Evolutionary conservation across 2,329 filamentous ascomycete species (phyloP).

Genomic region (Scedosporium aurantiacum): DNA sequence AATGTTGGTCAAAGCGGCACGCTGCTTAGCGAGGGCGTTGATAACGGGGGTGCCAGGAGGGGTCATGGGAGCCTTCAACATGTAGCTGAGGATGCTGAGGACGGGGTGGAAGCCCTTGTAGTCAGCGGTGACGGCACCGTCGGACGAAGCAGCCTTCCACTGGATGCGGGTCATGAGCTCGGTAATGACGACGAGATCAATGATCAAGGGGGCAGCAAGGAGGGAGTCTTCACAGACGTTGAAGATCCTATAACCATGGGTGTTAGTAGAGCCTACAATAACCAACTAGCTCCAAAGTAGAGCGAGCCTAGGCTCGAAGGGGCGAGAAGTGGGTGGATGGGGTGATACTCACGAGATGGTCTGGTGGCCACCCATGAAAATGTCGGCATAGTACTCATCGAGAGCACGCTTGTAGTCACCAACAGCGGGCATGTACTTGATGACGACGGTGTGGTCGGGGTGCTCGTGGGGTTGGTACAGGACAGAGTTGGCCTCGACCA

Average conservation of each 20-base stretch:
- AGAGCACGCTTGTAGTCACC: constrained; percentile 98
- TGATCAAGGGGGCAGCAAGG: constrained; percentile 89
- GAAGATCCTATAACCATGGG: constrained; percentile 58
- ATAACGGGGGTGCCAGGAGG: constrained; percentile 91
- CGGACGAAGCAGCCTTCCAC: constrained; percentile 59
- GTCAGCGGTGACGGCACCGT: constrained; percentile 44
- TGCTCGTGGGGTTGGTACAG: constrained; percentile 89
- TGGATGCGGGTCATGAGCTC: constrained; percentile 98
- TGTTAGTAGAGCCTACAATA: background rate
- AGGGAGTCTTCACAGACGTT: constrained; percentile 99
- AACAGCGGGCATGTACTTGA: constrained; percentile 99
- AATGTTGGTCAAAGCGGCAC: constrained; percentile 89
- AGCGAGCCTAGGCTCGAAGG: background rate
- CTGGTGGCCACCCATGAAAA: constrained; percentile 97
- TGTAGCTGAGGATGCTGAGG: constrained; percentile 94
- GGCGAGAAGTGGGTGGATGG: background rate
- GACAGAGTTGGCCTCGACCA: constrained; percentile 91
- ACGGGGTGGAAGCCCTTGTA: constrained; percentile 96
- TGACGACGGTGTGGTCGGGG: constrained; percentile 95
- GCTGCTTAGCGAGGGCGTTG: constrained; percentile 93
- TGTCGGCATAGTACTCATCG: constrained; percentile 98
- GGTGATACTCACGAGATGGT: constrained; percentile 61
- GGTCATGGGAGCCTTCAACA: constrained; percentile 93
- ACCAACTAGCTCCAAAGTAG: too few species aligned
- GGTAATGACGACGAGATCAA: constrained; percentile 82